Base-by-base conservation (phyloP, 495 filamentous ascomycete genomes). In the Penicillium pancosmium region DNA sequence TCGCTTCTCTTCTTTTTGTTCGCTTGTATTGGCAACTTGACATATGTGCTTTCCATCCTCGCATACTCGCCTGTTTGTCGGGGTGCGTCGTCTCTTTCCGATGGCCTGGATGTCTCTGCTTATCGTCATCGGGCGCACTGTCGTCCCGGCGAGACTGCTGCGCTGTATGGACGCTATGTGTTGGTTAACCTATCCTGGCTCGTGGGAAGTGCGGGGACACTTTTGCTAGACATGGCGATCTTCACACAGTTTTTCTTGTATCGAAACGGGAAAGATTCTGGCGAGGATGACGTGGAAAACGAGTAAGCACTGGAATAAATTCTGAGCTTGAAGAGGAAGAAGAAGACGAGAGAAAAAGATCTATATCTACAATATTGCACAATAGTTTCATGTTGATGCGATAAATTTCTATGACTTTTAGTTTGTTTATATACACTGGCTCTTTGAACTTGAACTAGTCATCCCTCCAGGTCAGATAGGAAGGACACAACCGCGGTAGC, bases 201-300 rank as follows among this genome's bases (percentile, higher is more conserved):
- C 65, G 77, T 92, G 13, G 94, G 94, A 3, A 96, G 92, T 68
- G 78, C 91, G 40, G 94, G 95, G 1, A 97, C 93, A 13, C 71
- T 98, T 59, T 62, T 91, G 43, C 71, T 97, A 61, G 94, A 98
- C 72, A 68, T 89, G 65, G 84, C 78, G 18, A 96, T 98, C 31
- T 98, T 98, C 72, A 83, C 80, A 7, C 94, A 98, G 68, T 98
- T 96, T 66, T 97, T 95, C 73, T 66, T 92, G 66, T 98, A 97
- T 65, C 71, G 79, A 47, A 69, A 78, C 57, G 72, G 71, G 31
- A 80, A 67, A 34, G 35, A 35, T 9, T 19, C 35, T 21, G 59
- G 62, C 25, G 59, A 58, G 0, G 58, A 58, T 6, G 7, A 52
- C 34, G 48, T 43, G n/a, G 50, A 18, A 18, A 23, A 58, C 27